Conservation (phyloP, 129 eudicot species). For the Gnaphalium uliginosum region DNA sequence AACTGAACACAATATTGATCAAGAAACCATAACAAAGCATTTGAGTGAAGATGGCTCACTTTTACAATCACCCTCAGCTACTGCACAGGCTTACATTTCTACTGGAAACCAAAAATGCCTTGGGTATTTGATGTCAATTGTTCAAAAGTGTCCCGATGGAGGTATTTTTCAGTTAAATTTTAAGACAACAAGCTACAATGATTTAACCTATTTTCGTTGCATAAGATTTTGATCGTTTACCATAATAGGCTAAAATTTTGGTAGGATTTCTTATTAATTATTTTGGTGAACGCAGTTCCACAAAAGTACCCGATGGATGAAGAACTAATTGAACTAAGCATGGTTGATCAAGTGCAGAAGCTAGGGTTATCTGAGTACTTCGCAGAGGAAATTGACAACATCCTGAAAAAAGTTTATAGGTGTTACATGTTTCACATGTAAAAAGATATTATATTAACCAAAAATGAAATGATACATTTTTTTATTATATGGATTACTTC, state of each 20-base stretch:
- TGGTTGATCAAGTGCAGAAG: constrained; percentile 55
- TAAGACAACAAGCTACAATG: no score
- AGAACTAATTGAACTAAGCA: constrained; percentile 43
- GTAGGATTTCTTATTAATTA: not conserved
- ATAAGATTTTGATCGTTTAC: not conserved
- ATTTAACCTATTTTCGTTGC: no score
- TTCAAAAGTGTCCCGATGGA: constrained; percentile 47
- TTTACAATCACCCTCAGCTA: constrained; percentile 63
- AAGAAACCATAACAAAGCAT: constrained; percentile 26
- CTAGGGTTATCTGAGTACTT: constrained; percentile 58
- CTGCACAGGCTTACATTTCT: constrained; percentile 46
- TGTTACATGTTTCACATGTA: constrained; percentile 2
- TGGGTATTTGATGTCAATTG: constrained; percentile 40
- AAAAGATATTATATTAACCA: not conserved
- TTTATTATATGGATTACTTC: not conserved
- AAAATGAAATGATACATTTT: not conserved
- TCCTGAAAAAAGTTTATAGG: constrained; percentile 42
- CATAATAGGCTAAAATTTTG: not conserved
- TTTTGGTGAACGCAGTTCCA: constrained; percentile 39
- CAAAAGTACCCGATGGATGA: constrained; percentile 51
- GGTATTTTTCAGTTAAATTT: no score
- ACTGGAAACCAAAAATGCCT: constrained; percentile 48
- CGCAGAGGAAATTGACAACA: constrained; percentile 39
- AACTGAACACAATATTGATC: constrained; percentile 18
- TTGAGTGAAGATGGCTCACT: constrained; percentile 51